phyloP scores from a whole-genome alignment of 2,329 filamentous ascomycete genomes.

The Fusarium goolgardi region DNA sequence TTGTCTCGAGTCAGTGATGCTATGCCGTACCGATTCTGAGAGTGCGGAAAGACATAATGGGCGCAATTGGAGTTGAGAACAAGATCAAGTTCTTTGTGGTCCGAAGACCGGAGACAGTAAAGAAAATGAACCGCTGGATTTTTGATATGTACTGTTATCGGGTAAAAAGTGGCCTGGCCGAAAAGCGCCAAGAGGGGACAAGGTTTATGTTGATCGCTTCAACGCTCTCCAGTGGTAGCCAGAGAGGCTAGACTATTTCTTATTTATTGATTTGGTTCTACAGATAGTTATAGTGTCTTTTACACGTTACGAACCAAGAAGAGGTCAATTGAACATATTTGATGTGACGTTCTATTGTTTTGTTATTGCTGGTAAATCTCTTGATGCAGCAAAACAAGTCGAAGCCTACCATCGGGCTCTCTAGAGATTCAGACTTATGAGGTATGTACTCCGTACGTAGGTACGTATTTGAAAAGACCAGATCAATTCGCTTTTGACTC shows the following conservation, averaged over 20 bases:
- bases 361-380: not conserved
- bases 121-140: slow-evolving; percentile 24
- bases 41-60: slow-evolving; percentile 56
- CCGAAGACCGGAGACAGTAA: slow-evolving; percentile 46
- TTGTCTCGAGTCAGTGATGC: not conserved
- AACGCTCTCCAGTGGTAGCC: not conserved
- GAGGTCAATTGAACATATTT: not conserved
- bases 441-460: not conserved
- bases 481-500: slow-evolving; percentile 2
- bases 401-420: slow-evolving; percentile 1
- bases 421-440: not conserved
- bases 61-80: slow-evolving; percentile 41
- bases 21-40: slow-evolving; percentile 54
- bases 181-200: slow-evolving; percentile 29
- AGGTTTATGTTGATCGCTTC: slow-evolving; percentile 26
- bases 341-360: not conserved
- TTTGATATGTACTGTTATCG: slow-evolving; percentile 30
- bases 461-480: not conserved
- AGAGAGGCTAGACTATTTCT: not conserved
- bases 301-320: not conserved
- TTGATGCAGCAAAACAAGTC: not conserved
- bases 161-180: slow-evolving; percentile 35
- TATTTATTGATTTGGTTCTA: not conserved
- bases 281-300: not conserved
- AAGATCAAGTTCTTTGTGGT: slow-evolving; percentile 42